Conservation (phyloP, 2,329 filamentous ascomycete genomes). For the Phyllosticta capitalensis region DNA sequence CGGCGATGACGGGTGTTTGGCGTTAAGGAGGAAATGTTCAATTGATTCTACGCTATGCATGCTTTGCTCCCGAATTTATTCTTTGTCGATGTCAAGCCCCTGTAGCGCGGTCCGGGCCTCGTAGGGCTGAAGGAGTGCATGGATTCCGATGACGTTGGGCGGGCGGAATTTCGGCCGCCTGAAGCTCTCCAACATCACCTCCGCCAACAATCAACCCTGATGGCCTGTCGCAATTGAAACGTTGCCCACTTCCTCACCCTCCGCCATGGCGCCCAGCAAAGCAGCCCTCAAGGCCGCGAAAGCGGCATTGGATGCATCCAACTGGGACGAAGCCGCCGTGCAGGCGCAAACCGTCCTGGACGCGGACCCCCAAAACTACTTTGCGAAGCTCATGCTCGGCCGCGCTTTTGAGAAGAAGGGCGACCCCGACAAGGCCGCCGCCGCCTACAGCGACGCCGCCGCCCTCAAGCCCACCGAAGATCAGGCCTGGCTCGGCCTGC, state of each 20-base stretch:
- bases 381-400: conserved; percentile 83
- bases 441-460: conserved; percentile 64
- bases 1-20: no score
- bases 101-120: background rate
- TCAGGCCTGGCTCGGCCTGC: conserved; percentile 85
- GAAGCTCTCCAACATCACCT: background rate
- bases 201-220: background rate
- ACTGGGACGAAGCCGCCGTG: conserved; percentile 65
- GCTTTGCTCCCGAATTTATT: no score
- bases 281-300: conserved; percentile 72
- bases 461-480: conserved; percentile 62
- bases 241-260: background rate
- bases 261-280: conserved; percentile 42
- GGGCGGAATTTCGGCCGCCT: background rate
- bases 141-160: conserved; percentile 5
- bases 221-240: background rate
- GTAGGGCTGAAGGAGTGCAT: conserved; percentile 3
- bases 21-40: no score
- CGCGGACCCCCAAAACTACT: conserved; percentile 69
- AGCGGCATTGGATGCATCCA: conserved; percentile 64
- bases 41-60: no score
- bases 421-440: conserved; percentile 62
- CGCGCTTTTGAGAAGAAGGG: conserved; percentile 73
- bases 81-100: no score
- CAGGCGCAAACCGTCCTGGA: conserved; percentile 61